Percentiles rank a stretch among this genome's conserved stretches.
phyloP scores from a whole-genome alignment of 805 yeast genomes.

The Grigorovia humatica region DNA sequence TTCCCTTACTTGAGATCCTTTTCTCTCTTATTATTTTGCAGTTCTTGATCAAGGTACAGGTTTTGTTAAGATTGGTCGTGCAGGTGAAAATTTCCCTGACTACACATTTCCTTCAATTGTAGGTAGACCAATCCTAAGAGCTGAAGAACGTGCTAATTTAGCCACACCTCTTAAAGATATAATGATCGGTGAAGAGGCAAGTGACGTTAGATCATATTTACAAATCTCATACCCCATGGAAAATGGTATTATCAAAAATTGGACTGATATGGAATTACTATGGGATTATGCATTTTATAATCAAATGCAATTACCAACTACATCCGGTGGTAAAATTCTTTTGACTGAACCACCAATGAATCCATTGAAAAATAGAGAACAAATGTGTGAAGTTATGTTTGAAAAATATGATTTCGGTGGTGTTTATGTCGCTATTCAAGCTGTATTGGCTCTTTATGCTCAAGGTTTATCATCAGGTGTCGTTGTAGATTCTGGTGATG shows the following conservation, averaged over 20 bases:
- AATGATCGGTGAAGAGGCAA: constrained; percentile 97
- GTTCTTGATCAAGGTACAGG: constrained; percentile 99
- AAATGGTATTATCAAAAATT: constrained; percentile 90
- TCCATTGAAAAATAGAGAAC: constrained; percentile 82
- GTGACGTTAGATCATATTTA: constrained; percentile 76
- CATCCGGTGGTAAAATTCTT: constrained; percentile 69
- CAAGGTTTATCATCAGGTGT: constrained; percentile 97
- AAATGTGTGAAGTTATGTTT: constrained; percentile 91
- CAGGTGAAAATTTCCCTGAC: constrained; percentile 95
- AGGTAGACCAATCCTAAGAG: constrained; percentile 93
- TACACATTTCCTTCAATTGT: constrained; percentile 94
- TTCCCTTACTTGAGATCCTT: not conserved
- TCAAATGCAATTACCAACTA: constrained; percentile 68
- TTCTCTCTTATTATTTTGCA: constrained; percentile 3
- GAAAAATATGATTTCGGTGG: constrained; percentile 88
- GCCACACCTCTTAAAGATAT: constrained; percentile 75
- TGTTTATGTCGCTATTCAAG: constrained; percentile 92
- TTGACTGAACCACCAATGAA: constrained; percentile 98
- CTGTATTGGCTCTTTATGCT: constrained; percentile 94
- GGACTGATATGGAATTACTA: constrained; percentile 98
- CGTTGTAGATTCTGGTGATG: constrained; percentile 94
- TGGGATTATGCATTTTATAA: constrained; percentile 98
- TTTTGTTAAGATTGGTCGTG: constrained; percentile 92
- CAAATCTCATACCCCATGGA: constrained; percentile 98
- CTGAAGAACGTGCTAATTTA: constrained; percentile 73